Conservation (phyloP, 441 rosid genomes). For the Dalechampia spathulata region DNA sequence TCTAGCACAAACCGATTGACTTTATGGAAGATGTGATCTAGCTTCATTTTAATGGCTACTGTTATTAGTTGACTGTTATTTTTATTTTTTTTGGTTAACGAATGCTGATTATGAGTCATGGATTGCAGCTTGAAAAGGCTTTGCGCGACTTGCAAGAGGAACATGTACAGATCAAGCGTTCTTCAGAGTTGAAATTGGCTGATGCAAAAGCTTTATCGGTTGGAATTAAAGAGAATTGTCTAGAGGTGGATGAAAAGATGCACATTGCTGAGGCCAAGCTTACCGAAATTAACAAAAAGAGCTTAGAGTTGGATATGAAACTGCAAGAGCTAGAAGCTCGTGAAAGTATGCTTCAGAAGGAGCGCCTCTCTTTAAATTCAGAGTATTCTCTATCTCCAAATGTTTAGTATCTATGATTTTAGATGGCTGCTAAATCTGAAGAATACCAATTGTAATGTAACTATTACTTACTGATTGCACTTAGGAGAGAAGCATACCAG, state of each 20-base stretch:
- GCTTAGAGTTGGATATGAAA: constrained; percentile 58
- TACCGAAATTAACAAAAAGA: constrained; percentile 49
- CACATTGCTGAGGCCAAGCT: constrained; percentile 54
- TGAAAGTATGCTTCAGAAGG: constrained; percentile 54
- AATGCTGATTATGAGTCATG: constrained; percentile 2
- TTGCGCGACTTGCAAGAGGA: constrained; percentile 48
- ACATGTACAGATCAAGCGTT: constrained; percentile 37
- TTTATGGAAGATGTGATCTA: no score
- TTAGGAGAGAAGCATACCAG: constrained; percentile 74
- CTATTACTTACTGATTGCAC: constrained; percentile 17
- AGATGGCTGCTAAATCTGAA: neutral
- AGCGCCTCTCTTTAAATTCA: constrained; percentile 54
- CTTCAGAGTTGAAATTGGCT: constrained; percentile 55
- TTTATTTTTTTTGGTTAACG: neutral
- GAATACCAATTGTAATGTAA: neutral
- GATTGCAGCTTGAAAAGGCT: constrained; percentile 65
- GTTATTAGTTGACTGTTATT: neutral
- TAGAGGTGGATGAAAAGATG: constrained; percentile 53
- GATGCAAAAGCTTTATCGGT: constrained; percentile 52
- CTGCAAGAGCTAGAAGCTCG: constrained; percentile 64
- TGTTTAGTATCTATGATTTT: neutral
- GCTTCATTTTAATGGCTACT: no score
- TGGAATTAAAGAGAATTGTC: constrained; percentile 49
- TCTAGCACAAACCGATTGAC: no score
- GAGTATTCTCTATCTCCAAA: constrained; percentile 39